Base-by-base conservation (phyloP, 2,329 filamentous ascomycete species). In the Pseudogymnoascus sp. region DNA sequence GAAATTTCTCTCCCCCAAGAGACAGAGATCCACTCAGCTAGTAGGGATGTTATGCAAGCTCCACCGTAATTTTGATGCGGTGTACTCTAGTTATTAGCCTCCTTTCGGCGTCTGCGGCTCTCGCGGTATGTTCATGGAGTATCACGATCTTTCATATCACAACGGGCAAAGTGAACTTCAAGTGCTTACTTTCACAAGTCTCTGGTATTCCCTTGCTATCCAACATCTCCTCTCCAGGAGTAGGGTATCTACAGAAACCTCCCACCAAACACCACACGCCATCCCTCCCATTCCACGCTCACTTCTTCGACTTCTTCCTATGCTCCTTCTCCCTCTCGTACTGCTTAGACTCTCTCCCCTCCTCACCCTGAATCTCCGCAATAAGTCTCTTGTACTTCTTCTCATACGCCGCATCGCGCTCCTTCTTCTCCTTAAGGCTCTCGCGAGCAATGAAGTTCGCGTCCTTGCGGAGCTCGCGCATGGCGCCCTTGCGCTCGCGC, bases 381-480 rank as follows among this genome's bases (percentile, higher is more conserved):
- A 98, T 86, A 66, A 99, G 81, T 69, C 89, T 85, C 82, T 89
- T 90, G 81, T 93, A 96, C 83, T 98, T 98, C 82, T 90, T 90
- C 81, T 98, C 93, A 81, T 99, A 98, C 69, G 90, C 92, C 65
- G 85, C 86, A 80, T 98, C 95, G 79, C 86, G 88, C 79, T 90
- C 90, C 83, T 93, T 96, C 87, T 98, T 98, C 80, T 96, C 83
- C 71, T 86, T 85, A 72, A 99, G 81, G 77, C 90, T 90, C 83
- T 97, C 93, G 70, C 93, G 83, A 36, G 92, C 92, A 79, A 98
- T 86, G 74, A 99, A 98, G 76, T 90, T 91, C 63, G 92, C 90
- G 72, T 99, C 96, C 82, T 97, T 98, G 74, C 95, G 85, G 71
- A 99, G 80, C 78, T 99, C 95, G 70, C 95, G 85, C 81, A 99